phyloP scores from a whole-genome alignment of 163 green algal genomes.

The Scenedesmus sp. region DNA sequence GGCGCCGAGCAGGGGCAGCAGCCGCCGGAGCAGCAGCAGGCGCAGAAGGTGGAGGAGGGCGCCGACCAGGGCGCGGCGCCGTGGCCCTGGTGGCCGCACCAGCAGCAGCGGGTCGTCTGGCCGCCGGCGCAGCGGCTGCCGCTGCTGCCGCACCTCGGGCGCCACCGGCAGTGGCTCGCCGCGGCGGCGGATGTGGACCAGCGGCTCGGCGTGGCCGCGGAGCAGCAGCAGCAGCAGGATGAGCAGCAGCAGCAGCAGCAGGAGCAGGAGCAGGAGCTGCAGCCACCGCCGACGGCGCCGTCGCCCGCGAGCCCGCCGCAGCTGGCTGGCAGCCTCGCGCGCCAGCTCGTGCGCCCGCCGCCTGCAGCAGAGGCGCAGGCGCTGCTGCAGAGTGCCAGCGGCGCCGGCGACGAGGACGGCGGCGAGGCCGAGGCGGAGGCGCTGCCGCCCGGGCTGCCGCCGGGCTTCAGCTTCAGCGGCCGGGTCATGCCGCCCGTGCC shows the following conservation, averaged over 20 bases:
- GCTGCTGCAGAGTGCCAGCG: not conserved
- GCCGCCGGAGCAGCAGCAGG: not conserved
- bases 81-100: not conserved
- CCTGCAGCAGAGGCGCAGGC: too few relatives aligned
- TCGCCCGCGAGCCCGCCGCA: not conserved
- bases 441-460: not conserved
- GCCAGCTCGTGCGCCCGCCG: too few relatives aligned
- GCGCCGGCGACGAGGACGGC: not conserved
- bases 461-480: conserved; percentile 13
- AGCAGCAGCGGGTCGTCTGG: not conserved
- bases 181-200: conserved; percentile 7
- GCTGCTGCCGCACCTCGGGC: conserved; percentile 30
- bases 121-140: conserved; percentile 25
- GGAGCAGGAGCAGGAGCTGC: not conserved
- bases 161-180: conserved; percentile 13
- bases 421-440: not conserved
- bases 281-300: not conserved
- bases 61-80: not conserved
- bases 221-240: conserved; percentile 2
- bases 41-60: not conserved
- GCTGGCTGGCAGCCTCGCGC: too few relatives aligned
- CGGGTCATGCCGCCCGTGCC: conserved; percentile 25
- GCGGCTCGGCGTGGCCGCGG: not conserved
- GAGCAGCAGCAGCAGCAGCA: conserved; percentile 16
- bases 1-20: too few relatives aligned